A percentile compares a stretch with the other conserved stretches of the same genome.
These are phyloP conservation scores for Schizosaccharomyces osmophilus DNA, from an alignment of 805 yeast genomes.

Conservation along the genomic window DNA sequence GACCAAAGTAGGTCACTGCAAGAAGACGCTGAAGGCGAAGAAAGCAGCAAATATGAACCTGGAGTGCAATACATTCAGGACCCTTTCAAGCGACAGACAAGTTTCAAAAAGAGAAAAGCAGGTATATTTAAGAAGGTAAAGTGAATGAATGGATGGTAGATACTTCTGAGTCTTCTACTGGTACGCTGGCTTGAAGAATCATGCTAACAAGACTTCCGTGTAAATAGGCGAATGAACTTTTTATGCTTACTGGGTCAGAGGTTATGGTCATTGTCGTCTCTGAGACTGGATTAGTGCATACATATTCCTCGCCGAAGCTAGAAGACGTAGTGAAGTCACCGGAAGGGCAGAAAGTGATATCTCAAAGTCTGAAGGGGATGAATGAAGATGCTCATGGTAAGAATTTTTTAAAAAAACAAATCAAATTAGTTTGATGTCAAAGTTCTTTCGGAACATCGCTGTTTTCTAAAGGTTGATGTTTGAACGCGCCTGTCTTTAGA, in stretches of 20 bases:
- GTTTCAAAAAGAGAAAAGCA: conserved; percentile 92
- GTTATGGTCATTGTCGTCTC: conserved; percentile 82
- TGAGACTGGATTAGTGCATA: conserved; percentile 95
- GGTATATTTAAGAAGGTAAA: conserved; percentile 79
- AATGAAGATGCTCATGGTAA: neutral
- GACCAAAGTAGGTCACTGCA: neutral
- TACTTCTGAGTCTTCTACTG: neutral
- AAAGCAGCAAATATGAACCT: conserved; percentile 11
- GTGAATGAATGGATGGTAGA: neutral
- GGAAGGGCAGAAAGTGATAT: conserved; percentile 89
- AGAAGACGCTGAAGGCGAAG: conserved; percentile 14
- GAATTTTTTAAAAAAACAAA: neutral
- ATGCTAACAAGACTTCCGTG: too few species aligned
- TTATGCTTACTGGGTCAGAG: conserved; percentile 93
- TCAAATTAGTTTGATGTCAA: neutral
- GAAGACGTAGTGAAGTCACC: conserved; percentile 94
- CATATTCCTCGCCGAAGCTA: conserved; percentile 95
- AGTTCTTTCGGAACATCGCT: neutral
- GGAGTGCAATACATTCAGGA: conserved; percentile 63
- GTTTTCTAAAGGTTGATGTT: neutral
- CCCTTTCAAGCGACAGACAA: conserved; percentile 90
- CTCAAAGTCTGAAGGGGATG: conserved; percentile 90
- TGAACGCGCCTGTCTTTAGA: neutral
- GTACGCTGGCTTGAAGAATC: too few species aligned
- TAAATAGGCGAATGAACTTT: conserved; percentile 63